Conservation (phyloP, 768 basidiomycete species). For the Mycena maculata region DNA sequence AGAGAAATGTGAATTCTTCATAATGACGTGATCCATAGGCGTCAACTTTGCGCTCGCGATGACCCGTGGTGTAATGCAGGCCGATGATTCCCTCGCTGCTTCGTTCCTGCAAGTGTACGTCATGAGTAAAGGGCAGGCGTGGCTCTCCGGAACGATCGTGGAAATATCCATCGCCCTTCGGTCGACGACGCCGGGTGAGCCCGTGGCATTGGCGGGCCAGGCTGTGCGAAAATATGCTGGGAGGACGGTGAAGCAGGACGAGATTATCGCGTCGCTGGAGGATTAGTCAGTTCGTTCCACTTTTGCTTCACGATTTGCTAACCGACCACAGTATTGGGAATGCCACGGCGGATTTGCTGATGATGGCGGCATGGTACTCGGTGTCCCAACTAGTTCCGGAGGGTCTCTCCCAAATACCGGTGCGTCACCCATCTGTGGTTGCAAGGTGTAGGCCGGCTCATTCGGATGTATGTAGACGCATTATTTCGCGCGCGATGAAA, state of each 20-base stretch:
- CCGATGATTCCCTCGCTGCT: conserved; percentile 3
- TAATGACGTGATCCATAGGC: background rate
- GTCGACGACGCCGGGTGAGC: background rate
- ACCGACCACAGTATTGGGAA: conserved; percentile 10
- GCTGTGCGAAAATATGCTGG: conserved; percentile 7
- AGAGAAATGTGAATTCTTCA: background rate
- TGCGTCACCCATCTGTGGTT: background rate
- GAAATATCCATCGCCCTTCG: conserved; percentile 8
- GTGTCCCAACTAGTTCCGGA: background rate
- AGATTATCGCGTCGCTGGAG: conserved; percentile 16
- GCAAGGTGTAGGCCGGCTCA: too few species aligned
- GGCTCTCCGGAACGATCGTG: conserved; percentile 1
- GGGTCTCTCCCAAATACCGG: conserved; percentile 1
- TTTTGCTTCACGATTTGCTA: background rate
- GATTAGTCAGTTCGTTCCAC: conserved; percentile 1
- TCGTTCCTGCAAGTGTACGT: conserved; percentile 21
- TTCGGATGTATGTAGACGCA: background rate
- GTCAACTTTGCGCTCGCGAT: conserved; percentile 19
- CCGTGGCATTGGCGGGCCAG: conserved; percentile 4
- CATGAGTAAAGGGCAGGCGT: conserved; percentile 19
- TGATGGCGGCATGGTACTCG: conserved; percentile 11
- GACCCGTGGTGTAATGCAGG: conserved; percentile 4
- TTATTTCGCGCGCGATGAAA: conserved; percentile 16
- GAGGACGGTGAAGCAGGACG: conserved; percentile 8
- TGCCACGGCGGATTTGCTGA: conserved; percentile 13